Evolutionary conservation across 495 filamentous ascomycete species (phyloP), one percentile per base, ranked within the genome.

Genomic region (Lophiostoma macrostomum): DNA sequence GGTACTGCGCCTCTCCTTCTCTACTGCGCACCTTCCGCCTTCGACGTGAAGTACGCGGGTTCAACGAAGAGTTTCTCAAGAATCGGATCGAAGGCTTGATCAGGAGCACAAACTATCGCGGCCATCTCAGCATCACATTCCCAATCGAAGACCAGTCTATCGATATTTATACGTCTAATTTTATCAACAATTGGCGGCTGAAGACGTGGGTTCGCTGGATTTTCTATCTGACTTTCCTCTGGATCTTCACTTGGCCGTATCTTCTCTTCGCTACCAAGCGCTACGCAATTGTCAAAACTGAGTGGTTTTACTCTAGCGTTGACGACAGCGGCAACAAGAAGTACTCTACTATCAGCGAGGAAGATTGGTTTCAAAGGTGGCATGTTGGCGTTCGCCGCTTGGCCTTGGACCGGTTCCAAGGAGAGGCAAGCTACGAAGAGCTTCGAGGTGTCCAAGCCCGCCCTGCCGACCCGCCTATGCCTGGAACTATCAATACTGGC

Each of bases 221-320:
- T 29, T 85, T 82, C 67, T 78, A 75, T 60, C 61, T 83, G 11
- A 79, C 76, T 2, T 76, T 85, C 45, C 64, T 82, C 34, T 83
- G 81, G 71, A 58, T 85, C 29, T 73, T 85, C 60, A 66, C 73
- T 14, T 85, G 83, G 83, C 83, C 82, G 13, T 73, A 77, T 36
- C 68, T 86, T 24, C 82, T 76, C 71, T 75, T 85, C 60, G 60
- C 73, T 5, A 86, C 83, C 12, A 77, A 76, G 59, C 69, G 73
- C n/a, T 87, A 78, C 61, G 74, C 80, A 49, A 79, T 85, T 3
- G 76, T 75, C 2, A 63, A 71, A 20, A 72, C 71, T 0, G 71
- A 79, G 3, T 85, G 77, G 78, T 63, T 66, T 10, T 84, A 73
- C 56, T 76, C 76, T 14, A 55, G 50, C 10, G 36, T 36, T 11